These are phyloP conservation scores for Annulohypoxylon maeteangense DNA, from an alignment of 495 filamentous ascomycete genomes.

Conservation along the genomic window DNA sequence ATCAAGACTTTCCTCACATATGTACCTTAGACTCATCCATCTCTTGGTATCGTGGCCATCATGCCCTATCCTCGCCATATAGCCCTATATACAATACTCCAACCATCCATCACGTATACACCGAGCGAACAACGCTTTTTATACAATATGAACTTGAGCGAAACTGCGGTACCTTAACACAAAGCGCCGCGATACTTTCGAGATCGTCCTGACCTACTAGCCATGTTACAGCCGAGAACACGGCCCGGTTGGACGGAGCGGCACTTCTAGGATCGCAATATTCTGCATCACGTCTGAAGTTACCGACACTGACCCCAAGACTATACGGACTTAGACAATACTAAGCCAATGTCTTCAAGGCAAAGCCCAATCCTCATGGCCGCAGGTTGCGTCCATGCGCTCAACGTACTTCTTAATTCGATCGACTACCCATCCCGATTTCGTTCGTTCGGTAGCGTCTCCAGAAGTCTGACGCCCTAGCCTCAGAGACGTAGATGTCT, in stretches of 20 bases:
- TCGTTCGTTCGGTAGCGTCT: conserved; percentile 21
- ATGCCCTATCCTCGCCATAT: neutral
- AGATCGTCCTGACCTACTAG: neutral
- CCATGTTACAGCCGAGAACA: neutral
- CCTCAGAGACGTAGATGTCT: conserved; percentile 47
- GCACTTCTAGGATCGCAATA: neutral
- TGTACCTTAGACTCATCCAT: neutral
- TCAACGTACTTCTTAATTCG: conserved; percentile 36
- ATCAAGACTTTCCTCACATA: neutral
- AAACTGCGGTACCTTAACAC: neutral
- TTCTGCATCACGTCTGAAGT: neutral
- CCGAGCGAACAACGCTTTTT: neutral
- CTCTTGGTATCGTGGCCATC: neutral
- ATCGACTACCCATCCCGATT: conserved; percentile 45
- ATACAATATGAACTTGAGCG: neutral
- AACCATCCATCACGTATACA: neutral
- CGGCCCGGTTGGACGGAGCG: neutral
- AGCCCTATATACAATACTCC: neutral
- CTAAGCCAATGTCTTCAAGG: conserved; percentile 20
- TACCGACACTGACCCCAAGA: neutral
- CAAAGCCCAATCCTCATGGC: conserved; percentile 36
- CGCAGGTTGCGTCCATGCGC: conserved; percentile 40
- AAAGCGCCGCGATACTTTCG: neutral
- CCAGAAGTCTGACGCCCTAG: conserved; percentile 32
- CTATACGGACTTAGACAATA: no score